A percentile compares a stretch with the other conserved stretches of the same genome.
phyloP scores from a whole-genome alignment of 495 filamentous ascomycete genomes.

The Hyaloscypha bicolor region DNA sequence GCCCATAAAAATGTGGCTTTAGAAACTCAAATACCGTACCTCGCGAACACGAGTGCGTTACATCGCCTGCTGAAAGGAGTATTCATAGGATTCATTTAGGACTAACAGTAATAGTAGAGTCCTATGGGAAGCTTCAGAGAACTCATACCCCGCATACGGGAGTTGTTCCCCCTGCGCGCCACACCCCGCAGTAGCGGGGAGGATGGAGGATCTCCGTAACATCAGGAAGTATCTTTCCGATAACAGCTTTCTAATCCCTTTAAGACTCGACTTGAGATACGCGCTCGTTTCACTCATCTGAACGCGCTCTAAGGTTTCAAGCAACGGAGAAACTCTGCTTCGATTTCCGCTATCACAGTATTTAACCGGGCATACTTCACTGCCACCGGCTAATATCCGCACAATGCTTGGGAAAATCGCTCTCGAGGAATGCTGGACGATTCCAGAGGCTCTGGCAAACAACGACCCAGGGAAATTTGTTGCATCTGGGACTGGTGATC shows the following conservation, averaged over 20 bases:
- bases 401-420: conserved; percentile 54
- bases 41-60: too few species aligned
- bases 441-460: conserved; percentile 33
- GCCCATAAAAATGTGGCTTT: too few species aligned
- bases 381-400: background rate
- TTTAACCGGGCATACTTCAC: background rate
- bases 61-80: too few species aligned
- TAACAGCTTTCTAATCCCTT: background rate
- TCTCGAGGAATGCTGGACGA: conserved; percentile 55
- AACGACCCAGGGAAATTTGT: conserved; percentile 32
- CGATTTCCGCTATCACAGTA: background rate
- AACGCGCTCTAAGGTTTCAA: background rate
- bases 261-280: background rate
- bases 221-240: background rate
- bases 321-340: too few species aligned
- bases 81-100: too few species aligned
- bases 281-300: background rate
- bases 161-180: background rate
- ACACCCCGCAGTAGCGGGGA: background rate
- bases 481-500: conserved; percentile 17
- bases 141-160: background rate
- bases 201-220: background rate
- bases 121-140: too few species aligned
- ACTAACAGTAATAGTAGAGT: too few species aligned
- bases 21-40: too few species aligned